Percentiles rank a stretch among this genome's conserved stretches.
These are phyloP conservation scores for Thalia dealbata DNA, from an alignment of 176 grass and related monocot species.

Conservation along the genomic window DNA sequence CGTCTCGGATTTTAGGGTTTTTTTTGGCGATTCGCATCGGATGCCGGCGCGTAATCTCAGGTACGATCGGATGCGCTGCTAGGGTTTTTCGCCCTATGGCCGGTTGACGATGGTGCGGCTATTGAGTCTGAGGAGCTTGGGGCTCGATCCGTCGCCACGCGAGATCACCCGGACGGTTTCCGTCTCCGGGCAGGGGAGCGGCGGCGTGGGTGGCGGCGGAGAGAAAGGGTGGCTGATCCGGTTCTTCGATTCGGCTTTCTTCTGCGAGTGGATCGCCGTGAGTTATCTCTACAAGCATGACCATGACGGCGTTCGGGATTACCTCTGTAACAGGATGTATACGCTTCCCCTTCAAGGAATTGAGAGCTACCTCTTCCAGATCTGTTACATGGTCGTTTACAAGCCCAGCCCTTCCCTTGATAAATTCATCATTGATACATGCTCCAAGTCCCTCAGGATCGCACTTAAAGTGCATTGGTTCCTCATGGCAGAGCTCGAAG, in stretches of 20 bases:
- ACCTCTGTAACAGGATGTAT: conserved; percentile 99
- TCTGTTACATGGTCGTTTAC: conserved; percentile 96
- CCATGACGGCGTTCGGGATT: conserved; percentile 84
- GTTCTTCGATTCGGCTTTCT: conserved; percentile 98
- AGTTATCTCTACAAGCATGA: conserved; percentile 99
- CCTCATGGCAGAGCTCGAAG: conserved; percentile 81
- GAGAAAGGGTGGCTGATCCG: conserved; percentile 75
- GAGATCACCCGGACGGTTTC: conserved; percentile 54
- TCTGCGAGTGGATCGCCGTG: conserved; percentile 99
- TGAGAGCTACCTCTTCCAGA: conserved; percentile 95
- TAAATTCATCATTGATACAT: conserved; percentile 89
- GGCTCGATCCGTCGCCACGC: conserved; percentile 75
- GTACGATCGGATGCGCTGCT: background rate
- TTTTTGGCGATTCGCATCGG: background rate
- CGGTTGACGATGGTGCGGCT: conserved; percentile 71
- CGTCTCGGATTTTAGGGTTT: background rate
- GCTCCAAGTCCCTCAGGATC: conserved; percentile 76
- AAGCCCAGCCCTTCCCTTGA: conserved; percentile 94
- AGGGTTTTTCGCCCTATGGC: conserved; percentile 5
- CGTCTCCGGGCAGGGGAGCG: conserved; percentile 40
- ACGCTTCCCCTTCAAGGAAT: conserved; percentile 77
- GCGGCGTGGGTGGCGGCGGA: conserved; percentile 31
- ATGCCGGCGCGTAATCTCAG: background rate
- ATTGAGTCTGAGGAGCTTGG: conserved; percentile 58
- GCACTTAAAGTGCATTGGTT: conserved; percentile 98